Conservation (phyloP, 352 stramenopile genomes). For the Pseudoperonospora humuli region DNA sequence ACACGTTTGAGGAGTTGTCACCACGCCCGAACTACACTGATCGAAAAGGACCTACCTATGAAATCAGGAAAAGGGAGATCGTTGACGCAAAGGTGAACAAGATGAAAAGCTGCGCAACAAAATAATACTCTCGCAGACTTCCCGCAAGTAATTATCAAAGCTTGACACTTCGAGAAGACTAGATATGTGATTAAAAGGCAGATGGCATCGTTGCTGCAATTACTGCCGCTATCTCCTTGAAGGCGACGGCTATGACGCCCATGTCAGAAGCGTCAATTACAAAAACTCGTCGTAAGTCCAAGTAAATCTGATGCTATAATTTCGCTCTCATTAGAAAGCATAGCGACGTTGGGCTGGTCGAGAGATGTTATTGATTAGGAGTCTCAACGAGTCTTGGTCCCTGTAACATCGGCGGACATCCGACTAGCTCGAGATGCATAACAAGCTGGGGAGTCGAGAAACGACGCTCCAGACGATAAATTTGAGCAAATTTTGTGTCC, state of each 20-base stretch:
- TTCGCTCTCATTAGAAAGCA: too few relatives aligned
- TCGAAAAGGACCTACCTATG: too few relatives aligned
- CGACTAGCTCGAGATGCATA: slow-evolving; percentile 22
- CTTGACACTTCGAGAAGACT: not conserved
- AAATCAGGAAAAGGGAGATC: too few relatives aligned
- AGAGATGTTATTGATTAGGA: too few relatives aligned
- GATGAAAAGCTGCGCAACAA: too few relatives aligned
- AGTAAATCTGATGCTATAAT: not conserved
- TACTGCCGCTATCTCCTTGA: slow-evolving; percentile 2
- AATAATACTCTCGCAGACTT: too few relatives aligned
- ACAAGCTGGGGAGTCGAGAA: slow-evolving; percentile 24
- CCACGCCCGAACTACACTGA: too few relatives aligned
- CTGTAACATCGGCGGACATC: not conserved
- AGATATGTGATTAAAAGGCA: slow-evolving; percentile 1
- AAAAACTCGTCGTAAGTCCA: not conserved
- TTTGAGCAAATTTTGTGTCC: slow-evolving; percentile 24
- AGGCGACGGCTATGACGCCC: not conserved
- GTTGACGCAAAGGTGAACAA: too few relatives aligned
- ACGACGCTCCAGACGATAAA: slow-evolving; percentile 23
- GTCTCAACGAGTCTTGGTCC: too few relatives aligned
- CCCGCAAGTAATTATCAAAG: too few relatives aligned
- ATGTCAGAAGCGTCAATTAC: slow-evolving; percentile 10
- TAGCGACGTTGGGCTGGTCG: too few relatives aligned
- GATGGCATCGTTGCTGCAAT: slow-evolving; percentile 12
- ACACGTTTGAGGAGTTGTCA: too few relatives aligned